These are phyloP conservation scores for Didymella pinodella DNA, from an alignment of 2,329 filamentous ascomycete species.

Conservation along the genomic window DNA sequence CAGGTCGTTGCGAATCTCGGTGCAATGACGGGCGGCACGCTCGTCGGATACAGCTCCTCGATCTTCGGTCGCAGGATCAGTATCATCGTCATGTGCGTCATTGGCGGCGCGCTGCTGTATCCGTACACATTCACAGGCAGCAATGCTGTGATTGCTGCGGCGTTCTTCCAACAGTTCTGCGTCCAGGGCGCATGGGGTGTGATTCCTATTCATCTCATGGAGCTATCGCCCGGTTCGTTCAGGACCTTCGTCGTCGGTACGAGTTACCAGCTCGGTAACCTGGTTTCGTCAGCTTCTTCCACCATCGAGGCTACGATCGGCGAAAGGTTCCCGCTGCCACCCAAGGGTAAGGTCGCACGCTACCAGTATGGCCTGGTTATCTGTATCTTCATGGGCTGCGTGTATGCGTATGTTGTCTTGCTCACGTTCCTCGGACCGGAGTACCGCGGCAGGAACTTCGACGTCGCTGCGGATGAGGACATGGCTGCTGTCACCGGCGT, in stretches of 20 bases:
- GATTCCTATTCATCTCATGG: slow-evolving; percentile 75
- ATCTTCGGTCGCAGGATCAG: slow-evolving; percentile 58
- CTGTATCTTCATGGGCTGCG: slow-evolving; percentile 89
- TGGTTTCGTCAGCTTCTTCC: slow-evolving; percentile 72
- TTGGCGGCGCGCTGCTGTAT: slow-evolving; percentile 81
- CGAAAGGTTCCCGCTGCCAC: slow-evolving; percentile 74
- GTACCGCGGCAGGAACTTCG: slow-evolving; percentile 49
- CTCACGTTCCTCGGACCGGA: slow-evolving; percentile 70
- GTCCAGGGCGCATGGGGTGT: slow-evolving; percentile 56
- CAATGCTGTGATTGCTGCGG: slow-evolving; percentile 74
- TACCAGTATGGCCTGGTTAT: slow-evolving; percentile 80
- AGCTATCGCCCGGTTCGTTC: slow-evolving; percentile 75
- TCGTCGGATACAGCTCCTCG: slow-evolving; percentile 56
- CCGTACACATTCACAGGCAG: slow-evolving; percentile 77
- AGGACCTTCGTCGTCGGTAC: slow-evolving; percentile 78
- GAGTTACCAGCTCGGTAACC: slow-evolving; percentile 79
- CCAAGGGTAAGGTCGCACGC: slow-evolving; percentile 50
- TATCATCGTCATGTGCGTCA: slow-evolving; percentile 59
- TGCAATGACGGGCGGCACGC: slow-evolving; percentile 58
- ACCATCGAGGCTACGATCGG: slow-evolving; percentile 81
- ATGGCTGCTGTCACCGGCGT: slow-evolving; percentile 38
- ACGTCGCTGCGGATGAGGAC: slow-evolving; percentile 46
- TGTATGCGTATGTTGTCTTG: slow-evolving; percentile 70
- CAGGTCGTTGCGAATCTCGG: slow-evolving; percentile 61
- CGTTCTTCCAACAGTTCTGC: slow-evolving; percentile 75